A percentile compares a stretch with the other conserved stretches of the same genome.
phyloP scores from a whole-genome alignment of 2,329 filamentous ascomycete species.

The Xylaria sp. region DNA sequence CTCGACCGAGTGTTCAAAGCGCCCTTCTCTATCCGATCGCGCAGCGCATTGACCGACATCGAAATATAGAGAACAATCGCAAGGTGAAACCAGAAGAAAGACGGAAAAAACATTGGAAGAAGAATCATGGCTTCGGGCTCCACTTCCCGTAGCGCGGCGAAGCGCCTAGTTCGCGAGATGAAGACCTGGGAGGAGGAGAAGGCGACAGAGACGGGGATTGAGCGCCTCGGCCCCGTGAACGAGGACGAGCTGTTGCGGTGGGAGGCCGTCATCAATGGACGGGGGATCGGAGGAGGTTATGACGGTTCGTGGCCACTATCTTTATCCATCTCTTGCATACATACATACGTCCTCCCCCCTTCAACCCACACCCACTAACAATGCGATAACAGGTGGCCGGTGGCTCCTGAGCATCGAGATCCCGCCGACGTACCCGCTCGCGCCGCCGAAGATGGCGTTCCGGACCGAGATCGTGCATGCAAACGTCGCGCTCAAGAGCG shows the following conservation, averaged over 20 bases:
- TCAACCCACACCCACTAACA: constrained; percentile 9
- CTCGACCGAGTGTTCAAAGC: neutral
- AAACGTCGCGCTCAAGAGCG: constrained; percentile 76
- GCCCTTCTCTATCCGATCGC: neutral
- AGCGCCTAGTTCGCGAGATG: constrained; percentile 69
- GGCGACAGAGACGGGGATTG: constrained; percentile 65
- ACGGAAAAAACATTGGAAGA: neutral
- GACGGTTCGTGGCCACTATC: constrained; percentile 56
- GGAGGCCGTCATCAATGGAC: constrained; percentile 71
- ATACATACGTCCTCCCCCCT: neutral
- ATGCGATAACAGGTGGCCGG: constrained; percentile 67
- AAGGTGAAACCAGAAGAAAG: neutral
- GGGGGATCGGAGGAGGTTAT: constrained; percentile 65
- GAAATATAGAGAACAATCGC: neutral
- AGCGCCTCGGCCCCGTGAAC: constrained; percentile 66
- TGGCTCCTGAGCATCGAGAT: constrained; percentile 86
- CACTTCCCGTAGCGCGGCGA: constrained; percentile 60
- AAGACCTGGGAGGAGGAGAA: constrained; percentile 63
- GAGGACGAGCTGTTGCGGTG: constrained; percentile 68
- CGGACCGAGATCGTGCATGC: constrained; percentile 87
- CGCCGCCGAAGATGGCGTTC: constrained; percentile 82
- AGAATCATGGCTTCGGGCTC: constrained; percentile 41
- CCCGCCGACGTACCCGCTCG: constrained; percentile 80
- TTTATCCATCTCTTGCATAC: neutral
- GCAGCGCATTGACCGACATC: neutral